Percentiles rank a stretch among this genome's conserved stretches.
Conservation (phyloP, 768 basidiomycete species). For the Termitomyces sp. region DNA sequence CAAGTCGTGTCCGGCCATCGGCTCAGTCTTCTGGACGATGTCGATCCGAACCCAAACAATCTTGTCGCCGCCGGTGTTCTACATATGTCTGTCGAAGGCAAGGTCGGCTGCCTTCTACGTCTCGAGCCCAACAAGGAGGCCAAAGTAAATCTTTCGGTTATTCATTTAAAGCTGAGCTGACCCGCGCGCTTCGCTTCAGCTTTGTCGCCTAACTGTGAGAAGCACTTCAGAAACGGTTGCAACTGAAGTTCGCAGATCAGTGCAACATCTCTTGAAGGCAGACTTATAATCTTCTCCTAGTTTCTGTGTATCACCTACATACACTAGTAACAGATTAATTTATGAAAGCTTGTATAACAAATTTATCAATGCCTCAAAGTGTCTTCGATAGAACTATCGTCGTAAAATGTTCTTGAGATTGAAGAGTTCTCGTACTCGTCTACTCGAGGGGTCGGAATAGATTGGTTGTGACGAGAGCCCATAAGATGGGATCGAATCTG, state of each 20-base stretch:
- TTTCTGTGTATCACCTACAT: constrained; percentile 11
- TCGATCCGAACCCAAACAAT: constrained; percentile 95
- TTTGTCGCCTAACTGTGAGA: constrained; percentile 90
- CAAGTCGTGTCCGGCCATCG: constrained; percentile 77
- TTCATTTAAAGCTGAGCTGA: neutral
- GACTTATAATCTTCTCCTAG: constrained; percentile 18
- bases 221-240: constrained; percentile 94
- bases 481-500: constrained; percentile 47
- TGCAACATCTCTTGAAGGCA: constrained; percentile 42
- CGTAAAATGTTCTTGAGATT: constrained; percentile 41
- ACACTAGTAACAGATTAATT: constrained; percentile 18
- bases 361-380: neutral
- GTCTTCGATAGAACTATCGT: constrained; percentile 20
- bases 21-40: constrained; percentile 72
- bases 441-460: constrained; percentile 37
- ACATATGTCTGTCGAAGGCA: constrained; percentile 87
- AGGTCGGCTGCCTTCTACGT: constrained; percentile 91
- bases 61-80: constrained; percentile 94
- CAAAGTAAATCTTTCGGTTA: constrained; percentile 52
- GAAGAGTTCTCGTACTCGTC: constrained; percentile 38
- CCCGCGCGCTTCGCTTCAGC: constrained; percentile 34
- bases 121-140: constrained; percentile 95
- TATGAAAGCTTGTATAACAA: neutral
- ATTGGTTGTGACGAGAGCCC: constrained; percentile 14
- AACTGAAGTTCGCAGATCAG: constrained; percentile 56